phyloP scores from a whole-genome alignment of 2,329 filamentous ascomycete species.

The Colletotrichum sidae region DNA sequence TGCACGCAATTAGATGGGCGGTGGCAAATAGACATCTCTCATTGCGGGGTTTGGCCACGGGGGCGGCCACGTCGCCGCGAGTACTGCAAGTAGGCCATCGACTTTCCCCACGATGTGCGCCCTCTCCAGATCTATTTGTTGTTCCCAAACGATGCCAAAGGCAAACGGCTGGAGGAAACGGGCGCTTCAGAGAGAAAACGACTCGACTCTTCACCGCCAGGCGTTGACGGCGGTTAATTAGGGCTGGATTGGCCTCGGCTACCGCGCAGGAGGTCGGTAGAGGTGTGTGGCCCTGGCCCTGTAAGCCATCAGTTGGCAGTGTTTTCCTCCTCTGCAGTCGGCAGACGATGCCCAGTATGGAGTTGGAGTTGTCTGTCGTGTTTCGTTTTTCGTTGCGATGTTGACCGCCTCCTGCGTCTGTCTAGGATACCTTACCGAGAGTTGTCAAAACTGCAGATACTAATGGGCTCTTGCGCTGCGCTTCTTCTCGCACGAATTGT shows the following conservation, averaged over 20 bases:
- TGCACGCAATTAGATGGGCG: slow-evolving; percentile 30
- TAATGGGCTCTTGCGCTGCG: neutral
- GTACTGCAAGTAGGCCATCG: no score
- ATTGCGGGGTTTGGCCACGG: slow-evolving; percentile 10
- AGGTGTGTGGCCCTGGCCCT: slow-evolving; percentile 3
- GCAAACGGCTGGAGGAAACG: no score
- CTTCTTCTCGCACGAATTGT: neutral
- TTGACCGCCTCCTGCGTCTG: slow-evolving; percentile 5
- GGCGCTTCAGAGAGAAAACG: no score
- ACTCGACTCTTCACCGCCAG: slow-evolving; percentile 21
- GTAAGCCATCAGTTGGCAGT: neutral
- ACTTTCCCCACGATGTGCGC: no score
- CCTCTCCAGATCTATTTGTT: neutral
- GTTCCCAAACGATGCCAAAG: neutral
- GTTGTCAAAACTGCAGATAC: neutral
- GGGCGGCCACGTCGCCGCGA: slow-evolving; percentile 1
- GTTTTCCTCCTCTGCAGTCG: slow-evolving; percentile 1
- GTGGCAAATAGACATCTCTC: neutral
- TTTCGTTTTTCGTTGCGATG: neutral
- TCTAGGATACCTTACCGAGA: no score
- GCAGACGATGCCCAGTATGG: neutral
- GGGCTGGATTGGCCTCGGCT: slow-evolving; percentile 18
- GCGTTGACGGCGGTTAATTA: slow-evolving; percentile 12
- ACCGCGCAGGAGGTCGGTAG: slow-evolving; percentile 1
- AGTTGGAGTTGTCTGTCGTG: slow-evolving; percentile 12